Evolutionary conservation across 257 asterid genomes (phyloP).

Genomic region (Nicotiana tabacum): DNA sequence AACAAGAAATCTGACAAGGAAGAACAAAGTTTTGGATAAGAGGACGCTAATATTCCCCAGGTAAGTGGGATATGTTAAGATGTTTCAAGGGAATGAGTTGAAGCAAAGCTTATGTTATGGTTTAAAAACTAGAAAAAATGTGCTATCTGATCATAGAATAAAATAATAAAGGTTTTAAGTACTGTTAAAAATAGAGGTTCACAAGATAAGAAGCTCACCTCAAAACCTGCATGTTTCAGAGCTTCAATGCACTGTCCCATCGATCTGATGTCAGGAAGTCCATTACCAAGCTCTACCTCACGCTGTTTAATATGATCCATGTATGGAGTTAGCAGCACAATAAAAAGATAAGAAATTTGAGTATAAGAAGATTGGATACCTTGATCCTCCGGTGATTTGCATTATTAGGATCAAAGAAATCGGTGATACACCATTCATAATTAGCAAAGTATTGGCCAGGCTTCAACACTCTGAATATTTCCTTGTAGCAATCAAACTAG

Average conservation of each 20-base stretch:
- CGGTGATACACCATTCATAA: constrained; percentile 13
- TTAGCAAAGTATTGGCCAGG: constrained; percentile 11
- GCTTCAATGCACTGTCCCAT: constrained; percentile 6
- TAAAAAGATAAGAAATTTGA: not conserved
- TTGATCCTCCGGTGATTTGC: not conserved
- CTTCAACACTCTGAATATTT: constrained; percentile 13
- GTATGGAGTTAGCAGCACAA: not conserved
- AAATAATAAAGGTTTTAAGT: not conserved
- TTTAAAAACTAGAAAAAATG: not conserved
- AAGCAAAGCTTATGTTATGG: not conserved
- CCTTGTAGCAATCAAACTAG: constrained; percentile 12
- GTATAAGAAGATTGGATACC: not conserved
- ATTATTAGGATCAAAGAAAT: constrained; percentile 6
- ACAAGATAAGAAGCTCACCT: not conserved
- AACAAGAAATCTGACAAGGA: not conserved
- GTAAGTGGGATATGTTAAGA: not conserved
- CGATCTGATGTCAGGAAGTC: constrained; percentile 20
- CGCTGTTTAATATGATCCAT: not conserved
- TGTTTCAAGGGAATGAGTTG: not conserved
- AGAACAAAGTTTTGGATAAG: not conserved
- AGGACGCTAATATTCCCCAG: not conserved
- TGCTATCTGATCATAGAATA: not conserved
- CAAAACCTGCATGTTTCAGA: constrained; percentile 15
- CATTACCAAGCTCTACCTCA: constrained; percentile 18
- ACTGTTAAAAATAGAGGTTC: not conserved